Evolutionary conservation across 805 yeast genomes (phyloP).

Genomic region (Yarrowia sp.): DNA sequence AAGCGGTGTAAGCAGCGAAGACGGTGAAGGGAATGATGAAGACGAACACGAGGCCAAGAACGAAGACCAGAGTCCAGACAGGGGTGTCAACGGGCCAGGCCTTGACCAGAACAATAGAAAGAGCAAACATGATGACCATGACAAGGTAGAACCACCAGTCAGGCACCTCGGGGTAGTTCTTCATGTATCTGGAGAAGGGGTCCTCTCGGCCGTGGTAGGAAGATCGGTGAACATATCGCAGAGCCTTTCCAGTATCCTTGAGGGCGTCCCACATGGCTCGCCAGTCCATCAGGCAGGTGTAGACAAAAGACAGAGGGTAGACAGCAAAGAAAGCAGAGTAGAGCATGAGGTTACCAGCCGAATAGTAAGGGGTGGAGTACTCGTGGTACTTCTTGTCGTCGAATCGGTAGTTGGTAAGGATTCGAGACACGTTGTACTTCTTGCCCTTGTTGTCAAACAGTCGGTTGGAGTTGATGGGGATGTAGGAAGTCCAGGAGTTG

Average conservation of each 20-base stretch:
- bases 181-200: slow-evolving; percentile 52
- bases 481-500: slow-evolving; percentile 56
- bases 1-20: slow-evolving; percentile 60
- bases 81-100: slow-evolving; percentile 51
- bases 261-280: slow-evolving; percentile 32
- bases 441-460: slow-evolving; percentile 54
- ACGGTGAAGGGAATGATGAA: slow-evolving; percentile 65
- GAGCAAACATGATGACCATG: slow-evolving; percentile 44
- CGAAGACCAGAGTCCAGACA: slow-evolving; percentile 60
- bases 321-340: slow-evolving; percentile 58
- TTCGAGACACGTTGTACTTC: slow-evolving; percentile 48
- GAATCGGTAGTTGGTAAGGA: slow-evolving; percentile 43
- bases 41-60: slow-evolving; percentile 52
- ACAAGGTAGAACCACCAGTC: slow-evolving; percentile 53
- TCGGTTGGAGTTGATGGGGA: slow-evolving; percentile 58
- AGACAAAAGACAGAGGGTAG: slow-evolving; percentile 55
- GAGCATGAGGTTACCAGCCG: slow-evolving; percentile 47
- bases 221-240: slow-evolving; percentile 6
- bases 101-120: slow-evolving; percentile 46
- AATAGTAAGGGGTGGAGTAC: slow-evolving; percentile 67
- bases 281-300: slow-evolving; percentile 35
- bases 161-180: slow-evolving; percentile 52
- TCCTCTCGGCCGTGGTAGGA: slow-evolving; percentile 35
- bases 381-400: slow-evolving; percentile 49
- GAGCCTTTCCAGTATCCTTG: slow-evolving; percentile 11